A percentile compares a stretch with the other conserved stretches of the same genome.
Evolutionary conservation across 768 basidiomycete species (phyloP).

Genomic region (Chalciporus chontae): DNA sequence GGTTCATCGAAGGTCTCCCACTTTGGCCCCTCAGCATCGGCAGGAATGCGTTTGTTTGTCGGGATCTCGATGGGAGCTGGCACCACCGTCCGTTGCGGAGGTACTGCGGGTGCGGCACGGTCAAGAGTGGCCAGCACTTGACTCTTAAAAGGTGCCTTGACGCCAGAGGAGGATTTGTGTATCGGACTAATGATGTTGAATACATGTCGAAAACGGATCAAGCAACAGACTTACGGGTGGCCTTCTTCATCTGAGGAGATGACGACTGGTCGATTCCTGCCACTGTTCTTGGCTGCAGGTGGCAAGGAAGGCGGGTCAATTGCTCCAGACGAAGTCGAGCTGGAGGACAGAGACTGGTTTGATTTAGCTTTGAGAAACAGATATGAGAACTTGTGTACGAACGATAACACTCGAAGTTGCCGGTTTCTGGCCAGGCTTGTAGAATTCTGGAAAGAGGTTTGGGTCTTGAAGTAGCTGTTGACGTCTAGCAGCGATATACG

Average conservation of each 20-base stretch:
- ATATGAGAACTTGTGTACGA: conserved; percentile 3
- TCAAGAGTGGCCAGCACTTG: conserved; percentile 23
- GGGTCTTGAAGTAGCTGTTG: conserved; percentile 25
- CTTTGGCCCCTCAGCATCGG: conserved; percentile 9
- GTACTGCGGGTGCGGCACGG: conserved; percentile 14
- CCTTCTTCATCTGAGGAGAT: conserved; percentile 34
- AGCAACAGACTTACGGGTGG: conserved; percentile 6
- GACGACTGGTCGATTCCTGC: conserved; percentile 15
- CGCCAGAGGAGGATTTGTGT: background rate
- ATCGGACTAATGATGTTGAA: conserved; percentile 10
- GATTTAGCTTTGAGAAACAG: background rate
- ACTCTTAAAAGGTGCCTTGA: conserved; percentile 7
- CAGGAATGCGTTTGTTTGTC: conserved; percentile 14
- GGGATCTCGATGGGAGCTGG: conserved; percentile 33
- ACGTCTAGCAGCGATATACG: conserved; percentile 15
- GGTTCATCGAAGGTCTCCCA: conserved; percentile 33
- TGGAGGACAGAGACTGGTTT: conserved; percentile 23
- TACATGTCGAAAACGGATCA: background rate
- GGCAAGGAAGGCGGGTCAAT: conserved; percentile 21
- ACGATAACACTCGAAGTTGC: conserved; percentile 18
- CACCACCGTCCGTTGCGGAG: conserved; percentile 21
- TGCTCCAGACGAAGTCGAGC: conserved; percentile 14
- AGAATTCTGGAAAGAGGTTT: conserved; percentile 29
- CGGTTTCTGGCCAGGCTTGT: conserved; percentile 18
- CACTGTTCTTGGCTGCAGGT: conserved; percentile 1